Conservation (phyloP, 352 stramenopile species). For the Globisporangium rhizosaccharum region DNA sequence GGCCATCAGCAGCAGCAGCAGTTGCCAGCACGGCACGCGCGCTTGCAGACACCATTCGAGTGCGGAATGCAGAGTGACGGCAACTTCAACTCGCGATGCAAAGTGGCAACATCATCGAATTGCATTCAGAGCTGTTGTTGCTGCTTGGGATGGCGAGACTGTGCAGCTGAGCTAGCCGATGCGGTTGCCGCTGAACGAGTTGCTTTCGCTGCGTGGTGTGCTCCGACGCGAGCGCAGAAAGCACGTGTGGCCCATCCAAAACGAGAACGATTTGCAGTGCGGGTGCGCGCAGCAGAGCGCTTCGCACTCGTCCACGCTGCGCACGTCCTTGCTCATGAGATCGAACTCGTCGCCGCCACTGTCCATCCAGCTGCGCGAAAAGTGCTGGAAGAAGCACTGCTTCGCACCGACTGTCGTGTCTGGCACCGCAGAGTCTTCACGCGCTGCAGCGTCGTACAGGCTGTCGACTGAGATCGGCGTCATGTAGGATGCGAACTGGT, state of each 20-base stretch:
- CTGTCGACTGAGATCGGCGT: constrained; percentile 38
- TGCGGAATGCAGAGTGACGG: neutral
- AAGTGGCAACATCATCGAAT: neutral
- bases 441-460: constrained; percentile 4
- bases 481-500: constrained; percentile 49
- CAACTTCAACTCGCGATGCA: neutral
- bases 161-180: constrained; percentile 11
- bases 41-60: neutral
- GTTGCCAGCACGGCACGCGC: constrained; percentile 12
- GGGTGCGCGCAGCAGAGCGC: constrained; percentile 53
- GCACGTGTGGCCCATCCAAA: constrained; percentile 64
- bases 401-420: constrained; percentile 15
- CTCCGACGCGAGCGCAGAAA: constrained; percentile 49
- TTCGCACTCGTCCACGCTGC: constrained; percentile 58
- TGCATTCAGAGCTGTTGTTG: neutral
- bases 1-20: neutral
- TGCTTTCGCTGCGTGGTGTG: constrained; percentile 30
- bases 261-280: constrained; percentile 60
- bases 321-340: constrained; percentile 49
- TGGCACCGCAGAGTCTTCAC: neutral
- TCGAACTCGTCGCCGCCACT: constrained; percentile 52
- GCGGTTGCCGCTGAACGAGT: constrained; percentile 58
- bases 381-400: constrained; percentile 67
- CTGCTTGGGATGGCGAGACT: neutral
- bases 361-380: constrained; percentile 65